These are phyloP conservation scores for Sclerotinia subarctica DNA, from an alignment of 2,329 filamentous ascomycete genomes.

Conservation along the genomic window DNA sequence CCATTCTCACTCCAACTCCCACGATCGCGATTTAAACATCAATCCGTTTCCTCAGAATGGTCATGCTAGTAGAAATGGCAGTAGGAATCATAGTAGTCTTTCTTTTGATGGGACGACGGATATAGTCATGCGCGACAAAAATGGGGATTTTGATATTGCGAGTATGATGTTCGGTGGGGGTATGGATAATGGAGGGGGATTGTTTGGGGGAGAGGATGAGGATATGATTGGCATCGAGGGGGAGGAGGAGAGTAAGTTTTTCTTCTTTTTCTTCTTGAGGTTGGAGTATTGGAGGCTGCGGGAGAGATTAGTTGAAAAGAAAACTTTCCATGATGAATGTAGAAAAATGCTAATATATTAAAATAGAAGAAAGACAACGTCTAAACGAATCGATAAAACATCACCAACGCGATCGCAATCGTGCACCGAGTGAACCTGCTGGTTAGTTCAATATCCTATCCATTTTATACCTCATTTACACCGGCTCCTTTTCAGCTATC, in stretches of 20 bases:
- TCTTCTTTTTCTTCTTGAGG: accelerated
- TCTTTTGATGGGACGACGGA: constrained; percentile 40
- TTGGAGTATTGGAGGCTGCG: too few species aligned
- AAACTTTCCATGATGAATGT: neutral
- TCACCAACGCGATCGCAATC: constrained; percentile 54
- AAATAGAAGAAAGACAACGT: constrained; percentile 55
- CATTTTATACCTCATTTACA: neutral
- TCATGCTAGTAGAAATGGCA: neutral
- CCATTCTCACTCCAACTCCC: neutral
- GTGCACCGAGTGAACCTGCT: constrained; percentile 60
- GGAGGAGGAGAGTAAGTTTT: constrained; percentile 49
- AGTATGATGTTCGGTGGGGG: constrained; percentile 27
- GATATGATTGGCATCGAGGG: constrained; percentile 41
- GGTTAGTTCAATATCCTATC: constrained; percentile 45
- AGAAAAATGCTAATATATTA: constrained; percentile 36
- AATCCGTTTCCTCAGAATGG: neutral
- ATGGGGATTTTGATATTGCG: constrained; percentile 60
- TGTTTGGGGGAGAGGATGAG: constrained; percentile 44
- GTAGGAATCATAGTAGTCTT: neutral
- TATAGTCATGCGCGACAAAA: constrained; percentile 60
- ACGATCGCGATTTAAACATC: neutral
- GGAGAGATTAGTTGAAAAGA: neutral
- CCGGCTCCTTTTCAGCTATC: neutral
- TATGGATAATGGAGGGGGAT: constrained; percentile 29
- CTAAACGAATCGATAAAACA: constrained; percentile 60